phyloP scores from a whole-genome alignment of 148 eudicot species.

The Heliosperma pusillum region DNA sequence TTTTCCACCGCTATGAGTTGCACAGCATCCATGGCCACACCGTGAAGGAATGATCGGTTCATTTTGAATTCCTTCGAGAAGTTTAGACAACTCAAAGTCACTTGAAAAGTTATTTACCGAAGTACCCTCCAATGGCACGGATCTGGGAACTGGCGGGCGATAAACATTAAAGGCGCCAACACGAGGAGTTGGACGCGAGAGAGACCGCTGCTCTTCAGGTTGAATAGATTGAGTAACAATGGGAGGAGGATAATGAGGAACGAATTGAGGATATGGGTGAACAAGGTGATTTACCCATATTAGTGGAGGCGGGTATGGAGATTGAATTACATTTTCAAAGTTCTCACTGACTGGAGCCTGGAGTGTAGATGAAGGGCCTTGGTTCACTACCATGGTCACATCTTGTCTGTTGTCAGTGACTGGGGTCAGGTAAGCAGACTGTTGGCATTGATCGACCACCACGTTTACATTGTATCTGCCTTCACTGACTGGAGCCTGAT shows the following conservation, averaged over 20 bases:
- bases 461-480: neutral
- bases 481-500: conserved; percentile 19
- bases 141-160: conserved; percentile 33
- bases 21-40: conserved; percentile 80
- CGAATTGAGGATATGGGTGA: conserved; percentile 11
- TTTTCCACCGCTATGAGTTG: conserved; percentile 21
- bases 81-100: conserved; percentile 40
- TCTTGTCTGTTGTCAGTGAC: neutral
- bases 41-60: conserved; percentile 53
- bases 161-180: conserved; percentile 64
- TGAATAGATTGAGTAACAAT: conserved; percentile 25
- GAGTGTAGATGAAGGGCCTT: conserved; percentile 22
- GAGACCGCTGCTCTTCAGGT: conserved; percentile 25
- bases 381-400: conserved; percentile 17
- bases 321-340: conserved; percentile 6
- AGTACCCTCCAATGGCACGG: conserved; percentile 45
- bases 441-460: conserved; percentile 6
- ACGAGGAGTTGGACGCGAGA: conserved; percentile 60
- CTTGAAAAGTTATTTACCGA: conserved; percentile 48
- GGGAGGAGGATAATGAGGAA: conserved; percentile 24
- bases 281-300: conserved; percentile 23
- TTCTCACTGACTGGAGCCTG: conserved; percentile 17
- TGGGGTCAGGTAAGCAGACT: neutral
- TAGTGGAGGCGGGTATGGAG: conserved; percentile 14
- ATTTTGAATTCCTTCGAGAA: conserved; percentile 39